phyloP scores from a whole-genome alignment of 495 filamentous ascomycete species.

The Xylaria acuta region DNA sequence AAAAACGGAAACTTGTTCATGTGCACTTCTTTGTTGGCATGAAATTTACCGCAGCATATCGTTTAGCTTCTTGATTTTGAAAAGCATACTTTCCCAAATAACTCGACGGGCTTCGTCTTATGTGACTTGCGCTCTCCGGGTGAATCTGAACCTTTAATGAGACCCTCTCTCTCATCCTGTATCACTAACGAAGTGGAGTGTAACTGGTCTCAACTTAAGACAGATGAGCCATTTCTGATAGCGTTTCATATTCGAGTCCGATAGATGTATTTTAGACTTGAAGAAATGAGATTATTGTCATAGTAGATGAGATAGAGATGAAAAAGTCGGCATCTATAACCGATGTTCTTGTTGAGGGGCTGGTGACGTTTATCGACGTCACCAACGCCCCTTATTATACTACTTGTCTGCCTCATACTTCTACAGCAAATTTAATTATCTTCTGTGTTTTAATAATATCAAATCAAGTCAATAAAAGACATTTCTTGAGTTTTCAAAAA shows the following conservation, averaged over 20 bases:
- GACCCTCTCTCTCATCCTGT: neutral
- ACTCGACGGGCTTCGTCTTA: neutral
- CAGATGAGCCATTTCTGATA: neutral
- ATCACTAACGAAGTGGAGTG: neutral
- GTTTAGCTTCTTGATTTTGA: slow-evolving; percentile 6
- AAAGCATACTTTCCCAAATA: slow-evolving; percentile 15
- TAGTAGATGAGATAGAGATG: neutral
- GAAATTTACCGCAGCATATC: slow-evolving; percentile 11
- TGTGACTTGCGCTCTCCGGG: neutral
- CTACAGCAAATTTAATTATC: neutral
- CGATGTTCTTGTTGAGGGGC: neutral
- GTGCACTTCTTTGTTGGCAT: slow-evolving; percentile 20
- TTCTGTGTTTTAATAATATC: neutral
- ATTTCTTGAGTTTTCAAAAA: neutral
- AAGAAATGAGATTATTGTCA: neutral
- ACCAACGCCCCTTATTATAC: slow-evolving; percentile 13
- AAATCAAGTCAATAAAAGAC: neutral
- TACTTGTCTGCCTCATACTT: neutral
- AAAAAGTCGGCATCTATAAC: neutral
- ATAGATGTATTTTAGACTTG: neutral
- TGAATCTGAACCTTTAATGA: neutral
- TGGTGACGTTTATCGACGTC: slow-evolving; percentile 35
- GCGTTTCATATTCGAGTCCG: neutral
- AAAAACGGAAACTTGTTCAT: neutral
- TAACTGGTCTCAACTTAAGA: neutral